These are phyloP conservation scores for Aplosporella prunicola DNA, from an alignment of 2,329 filamentous ascomycete genomes.

Conservation along the genomic window DNA sequence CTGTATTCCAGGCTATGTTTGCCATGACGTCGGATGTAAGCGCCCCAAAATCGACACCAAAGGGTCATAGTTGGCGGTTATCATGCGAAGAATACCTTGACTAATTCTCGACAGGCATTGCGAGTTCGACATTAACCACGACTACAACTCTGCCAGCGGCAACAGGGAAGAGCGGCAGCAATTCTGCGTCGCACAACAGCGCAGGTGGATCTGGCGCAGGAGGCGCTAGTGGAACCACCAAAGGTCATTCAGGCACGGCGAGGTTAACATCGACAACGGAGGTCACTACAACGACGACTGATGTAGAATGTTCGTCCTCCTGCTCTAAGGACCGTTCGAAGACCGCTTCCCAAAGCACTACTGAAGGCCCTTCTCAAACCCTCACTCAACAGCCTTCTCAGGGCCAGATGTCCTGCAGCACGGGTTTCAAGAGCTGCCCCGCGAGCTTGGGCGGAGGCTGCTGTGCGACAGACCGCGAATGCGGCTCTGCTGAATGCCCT, in stretches of 20 bases:
- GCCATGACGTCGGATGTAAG: conserved; percentile 60
- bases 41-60: too few species aligned
- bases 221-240: too few species aligned
- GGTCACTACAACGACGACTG: too few species aligned
- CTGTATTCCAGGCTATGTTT: conserved; percentile 63
- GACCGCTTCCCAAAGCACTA: too few species aligned
- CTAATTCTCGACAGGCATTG: conserved; percentile 12
- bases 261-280: too few species aligned
- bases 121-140: conserved; percentile 15
- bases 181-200: too few species aligned
- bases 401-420: conserved; percentile 27
- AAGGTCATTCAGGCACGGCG: too few species aligned
- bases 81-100: neutral
- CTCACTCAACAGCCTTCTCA: conserved; percentile 14
- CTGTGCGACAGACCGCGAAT: conserved; percentile 37
- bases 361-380: conserved; percentile 12
- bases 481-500: conserved; percentile 32
- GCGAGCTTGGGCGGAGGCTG: conserved; percentile 40
- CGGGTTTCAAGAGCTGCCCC: conserved; percentile 38
- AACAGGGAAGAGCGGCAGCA: conserved; percentile 10
- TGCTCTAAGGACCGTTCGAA: too few species aligned
- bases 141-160: conserved; percentile 17
- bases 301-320: too few species aligned
- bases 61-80: too few species aligned
- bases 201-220: too few species aligned